phyloP scores from a whole-genome alignment of 2,329 filamentous ascomycete species.

The Nigrospora oryzae region DNA sequence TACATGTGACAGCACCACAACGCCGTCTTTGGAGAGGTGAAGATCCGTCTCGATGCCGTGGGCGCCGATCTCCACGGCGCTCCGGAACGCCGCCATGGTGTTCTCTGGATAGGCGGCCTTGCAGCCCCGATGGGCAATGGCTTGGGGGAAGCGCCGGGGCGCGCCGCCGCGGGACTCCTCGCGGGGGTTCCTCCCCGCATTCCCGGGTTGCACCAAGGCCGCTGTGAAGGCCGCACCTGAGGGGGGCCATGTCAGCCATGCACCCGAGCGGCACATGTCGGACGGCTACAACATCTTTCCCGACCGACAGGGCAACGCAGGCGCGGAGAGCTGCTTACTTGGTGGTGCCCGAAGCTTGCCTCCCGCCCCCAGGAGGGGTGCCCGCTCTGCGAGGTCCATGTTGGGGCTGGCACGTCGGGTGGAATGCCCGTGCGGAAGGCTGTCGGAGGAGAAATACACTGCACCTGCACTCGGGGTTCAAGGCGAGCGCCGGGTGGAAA shows the following conservation, averaged over 20 bases:
- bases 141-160: conserved; percentile 45
- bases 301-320: too few species aligned
- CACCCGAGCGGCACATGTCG: background rate
- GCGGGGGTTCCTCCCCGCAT: too few species aligned
- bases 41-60: conserved; percentile 85
- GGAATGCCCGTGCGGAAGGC: too few species aligned
- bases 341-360: background rate
- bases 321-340: background rate
- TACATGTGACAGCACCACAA: conserved; percentile 80
- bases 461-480: too few species aligned
- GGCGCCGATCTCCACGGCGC: conserved; percentile 64
- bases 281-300: too few species aligned
- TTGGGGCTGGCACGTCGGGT: background rate
- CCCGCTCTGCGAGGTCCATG: conserved; percentile 1
- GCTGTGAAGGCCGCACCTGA: conserved; percentile 2
- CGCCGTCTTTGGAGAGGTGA: conserved; percentile 71
- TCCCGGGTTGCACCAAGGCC: background rate
- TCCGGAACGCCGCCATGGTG: conserved; percentile 68
- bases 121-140: conserved; percentile 73
- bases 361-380: background rate
- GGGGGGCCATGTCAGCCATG: background rate
- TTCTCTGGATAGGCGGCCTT: conserved; percentile 79
- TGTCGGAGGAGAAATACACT: too few species aligned
- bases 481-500: too few species aligned
- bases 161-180: too few species aligned